Evolutionary conservation across 2,329 filamentous ascomycete species (phyloP), one percentile per base, ranked within the genome.

Genomic region (Colletotrichum caudatum): DNA sequence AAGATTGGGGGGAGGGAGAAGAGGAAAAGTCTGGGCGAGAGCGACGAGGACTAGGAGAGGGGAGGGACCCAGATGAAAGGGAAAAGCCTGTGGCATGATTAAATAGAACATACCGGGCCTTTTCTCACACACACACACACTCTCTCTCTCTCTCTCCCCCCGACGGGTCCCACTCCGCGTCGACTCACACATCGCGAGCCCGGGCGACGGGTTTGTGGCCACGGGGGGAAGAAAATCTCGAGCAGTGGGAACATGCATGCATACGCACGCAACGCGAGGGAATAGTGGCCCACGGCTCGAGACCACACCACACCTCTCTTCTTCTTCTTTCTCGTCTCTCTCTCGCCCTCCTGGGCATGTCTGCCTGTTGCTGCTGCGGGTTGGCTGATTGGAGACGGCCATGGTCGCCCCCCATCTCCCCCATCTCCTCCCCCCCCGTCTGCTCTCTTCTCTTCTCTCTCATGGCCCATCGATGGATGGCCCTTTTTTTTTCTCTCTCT

Each of bases 101-200:
- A 71, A 71, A 68, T 68, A 71, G 50, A 63, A 68, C 54, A n/a
- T 44, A 20, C 18, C 14, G 16, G 16, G 58, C 41, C 6, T 16
- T 41, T 7, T 41, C 16, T 18, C 16, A 6, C 39, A 29, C 26
- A 29, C 26, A 29, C 26, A 29, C 26, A 29, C 26, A 29, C 41
- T 41, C 5, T 44, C 41, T 44, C 41, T 3, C 39, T 41, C 14
- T 41, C 14, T 41, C 14, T 41, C 39, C 16, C 4, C 64, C 37
- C 64, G 51, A 68, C 68, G 8, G 64, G 69, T 71, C 68, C 68
- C 68, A 71, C 68, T 63, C 44, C 35, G 64, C 64, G 68, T 68
- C 64, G 68, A 71, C 64, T 71, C 44, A 46, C 39, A 41, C 64
- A 71, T 71, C 68, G 64, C 68, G 50, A 68, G 44, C 18, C 64